Conservation (phyloP, 768 basidiomycete species). For the Russula abietina region DNA sequence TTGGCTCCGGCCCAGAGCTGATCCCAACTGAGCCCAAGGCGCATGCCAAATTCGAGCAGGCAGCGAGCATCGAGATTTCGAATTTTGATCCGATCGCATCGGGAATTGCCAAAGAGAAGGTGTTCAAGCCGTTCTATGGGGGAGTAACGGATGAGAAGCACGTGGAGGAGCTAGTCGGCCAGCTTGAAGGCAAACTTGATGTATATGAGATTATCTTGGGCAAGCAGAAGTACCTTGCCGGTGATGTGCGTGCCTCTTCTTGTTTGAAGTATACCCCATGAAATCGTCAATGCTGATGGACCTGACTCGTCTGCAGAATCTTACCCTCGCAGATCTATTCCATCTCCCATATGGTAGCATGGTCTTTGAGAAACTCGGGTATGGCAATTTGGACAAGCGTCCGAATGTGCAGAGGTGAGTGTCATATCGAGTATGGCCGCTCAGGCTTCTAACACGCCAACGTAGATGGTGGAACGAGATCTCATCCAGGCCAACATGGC, state of each 20-base stretch:
- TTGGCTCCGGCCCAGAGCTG: conserved; percentile 27
- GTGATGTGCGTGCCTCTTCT: conserved; percentile 7
- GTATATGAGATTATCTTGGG: conserved; percentile 8
- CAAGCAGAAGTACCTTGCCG: conserved; percentile 21
- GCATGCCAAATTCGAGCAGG: conserved; percentile 29
- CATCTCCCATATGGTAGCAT: conserved; percentile 3
- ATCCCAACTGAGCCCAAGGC: conserved; percentile 26
- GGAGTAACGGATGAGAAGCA: background rate
- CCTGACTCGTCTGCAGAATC: background rate
- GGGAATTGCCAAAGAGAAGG: background rate
- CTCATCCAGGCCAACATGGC: conserved; percentile 9
- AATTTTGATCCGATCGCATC: conserved; percentile 3
- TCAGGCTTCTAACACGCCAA: background rate
- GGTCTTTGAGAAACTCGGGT: background rate
- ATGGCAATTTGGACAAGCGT: background rate
- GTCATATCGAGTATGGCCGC: background rate
- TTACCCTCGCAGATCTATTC: conserved; percentile 18
- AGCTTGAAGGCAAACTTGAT: conserved; percentile 6
- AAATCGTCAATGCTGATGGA: background rate
- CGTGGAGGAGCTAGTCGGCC: background rate
- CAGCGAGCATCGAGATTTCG: conserved; percentile 28
- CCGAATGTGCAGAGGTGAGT: conserved; percentile 13
- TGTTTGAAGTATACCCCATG: no score
- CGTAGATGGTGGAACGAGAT: conserved; percentile 19
- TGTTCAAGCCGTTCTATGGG: conserved; percentile 2